Evolutionary conservation across 1,284 basidiomycete genomes (phyloP).

Genomic region (Pseudozyma sp.): DNA sequence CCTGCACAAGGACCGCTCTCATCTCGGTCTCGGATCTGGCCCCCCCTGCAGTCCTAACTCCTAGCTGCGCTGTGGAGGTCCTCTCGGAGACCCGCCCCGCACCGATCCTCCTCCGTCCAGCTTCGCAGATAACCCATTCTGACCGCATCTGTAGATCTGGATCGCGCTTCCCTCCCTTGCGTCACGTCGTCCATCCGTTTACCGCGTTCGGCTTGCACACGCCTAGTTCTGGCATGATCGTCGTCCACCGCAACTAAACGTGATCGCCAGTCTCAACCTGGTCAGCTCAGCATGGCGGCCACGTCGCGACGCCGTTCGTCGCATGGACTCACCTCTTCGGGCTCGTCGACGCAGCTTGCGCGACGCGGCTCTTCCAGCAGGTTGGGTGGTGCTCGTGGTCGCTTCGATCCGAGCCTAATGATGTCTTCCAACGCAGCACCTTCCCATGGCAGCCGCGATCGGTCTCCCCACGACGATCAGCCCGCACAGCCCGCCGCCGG

Average conservation of each 20-base stretch:
- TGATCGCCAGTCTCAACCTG: slow-evolving; percentile 1
- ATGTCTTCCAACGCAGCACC: slow-evolving; percentile 52
- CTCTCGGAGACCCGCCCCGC: background rate
- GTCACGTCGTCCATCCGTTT: background rate
- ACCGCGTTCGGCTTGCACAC: background rate
- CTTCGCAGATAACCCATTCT: background rate
- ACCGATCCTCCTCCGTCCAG: background rate
- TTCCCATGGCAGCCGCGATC: slow-evolving; percentile 20
- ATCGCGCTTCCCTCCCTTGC: background rate
- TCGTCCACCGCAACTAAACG: background rate
- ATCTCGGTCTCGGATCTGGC: slow-evolving; percentile 1
- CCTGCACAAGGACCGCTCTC: background rate
- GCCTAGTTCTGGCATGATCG: slow-evolving; percentile 15
- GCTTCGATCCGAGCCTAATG: slow-evolving; percentile 55
- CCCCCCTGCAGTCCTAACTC: background rate
- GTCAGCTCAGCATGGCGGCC: slow-evolving; percentile 34
- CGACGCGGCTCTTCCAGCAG: slow-evolving; percentile 43
- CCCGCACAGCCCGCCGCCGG: background rate
- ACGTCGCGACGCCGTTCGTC: slow-evolving; percentile 38
- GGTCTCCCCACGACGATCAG: slow-evolving; percentile 23
- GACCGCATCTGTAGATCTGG: background rate
- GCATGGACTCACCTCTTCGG: slow-evolving; percentile 45
- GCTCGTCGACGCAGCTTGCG: slow-evolving; percentile 48
- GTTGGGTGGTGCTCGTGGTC: slow-evolving; percentile 35
- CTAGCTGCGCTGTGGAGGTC: slow-evolving; percentile 4